Evolutionary conservation across 2,329 filamentous ascomycete genomes (phyloP).

Genomic region (Rugonectria rugulosa): DNA sequence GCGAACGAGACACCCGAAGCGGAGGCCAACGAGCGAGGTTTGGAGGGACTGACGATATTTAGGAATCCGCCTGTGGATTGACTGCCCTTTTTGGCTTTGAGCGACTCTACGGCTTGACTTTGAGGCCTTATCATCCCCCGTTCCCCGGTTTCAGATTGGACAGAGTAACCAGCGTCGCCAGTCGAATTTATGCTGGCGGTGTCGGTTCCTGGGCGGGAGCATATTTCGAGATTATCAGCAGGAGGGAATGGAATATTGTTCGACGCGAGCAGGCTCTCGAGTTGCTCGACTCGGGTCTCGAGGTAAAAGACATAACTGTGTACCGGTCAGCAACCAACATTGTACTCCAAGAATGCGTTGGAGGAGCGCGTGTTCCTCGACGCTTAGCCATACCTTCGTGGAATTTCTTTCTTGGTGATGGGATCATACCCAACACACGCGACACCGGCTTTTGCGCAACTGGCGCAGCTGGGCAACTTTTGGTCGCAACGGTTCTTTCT

Average conservation of each 20-base stretch:
- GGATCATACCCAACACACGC: slow-evolving; percentile 96
- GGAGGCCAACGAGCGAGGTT: slow-evolving; percentile 82
- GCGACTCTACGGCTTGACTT: slow-evolving; percentile 42
- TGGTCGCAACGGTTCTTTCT: slow-evolving; percentile 97
- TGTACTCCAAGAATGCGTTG: not conserved
- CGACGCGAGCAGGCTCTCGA: slow-evolving; percentile 76
- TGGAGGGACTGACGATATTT: slow-evolving; percentile 78
- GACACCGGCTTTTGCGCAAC: slow-evolving; percentile 91
- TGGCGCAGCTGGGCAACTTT: slow-evolving; percentile 86
- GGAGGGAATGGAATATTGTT: slow-evolving; percentile 77
- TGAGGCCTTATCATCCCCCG: slow-evolving; percentile 37
- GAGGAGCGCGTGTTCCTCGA: slow-evolving; percentile 21
- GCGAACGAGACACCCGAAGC: slow-evolving; percentile 94
- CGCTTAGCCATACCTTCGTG: slow-evolving; percentile 74
- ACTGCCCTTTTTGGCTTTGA: slow-evolving; percentile 46
- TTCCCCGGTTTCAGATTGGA: slow-evolving; percentile 43
- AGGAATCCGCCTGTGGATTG: slow-evolving; percentile 61
- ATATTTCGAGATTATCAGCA: slow-evolving; percentile 72
- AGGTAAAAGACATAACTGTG: slow-evolving; percentile 91
- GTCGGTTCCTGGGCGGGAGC: slow-evolving; percentile 57
- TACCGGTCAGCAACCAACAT: slow-evolving; percentile 29
- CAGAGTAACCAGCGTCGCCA: slow-evolving; percentile 44
- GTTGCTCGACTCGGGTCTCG: slow-evolving; percentile 82
- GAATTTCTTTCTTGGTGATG: slow-evolving; percentile 95
- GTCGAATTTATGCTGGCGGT: slow-evolving; percentile 41